Percentiles rank a stretch among this genome's conserved stretches.
Evolutionary conservation across 1,139 yeast genomes (phyloP).

Genomic region (Pichia norvegensis): DNA sequence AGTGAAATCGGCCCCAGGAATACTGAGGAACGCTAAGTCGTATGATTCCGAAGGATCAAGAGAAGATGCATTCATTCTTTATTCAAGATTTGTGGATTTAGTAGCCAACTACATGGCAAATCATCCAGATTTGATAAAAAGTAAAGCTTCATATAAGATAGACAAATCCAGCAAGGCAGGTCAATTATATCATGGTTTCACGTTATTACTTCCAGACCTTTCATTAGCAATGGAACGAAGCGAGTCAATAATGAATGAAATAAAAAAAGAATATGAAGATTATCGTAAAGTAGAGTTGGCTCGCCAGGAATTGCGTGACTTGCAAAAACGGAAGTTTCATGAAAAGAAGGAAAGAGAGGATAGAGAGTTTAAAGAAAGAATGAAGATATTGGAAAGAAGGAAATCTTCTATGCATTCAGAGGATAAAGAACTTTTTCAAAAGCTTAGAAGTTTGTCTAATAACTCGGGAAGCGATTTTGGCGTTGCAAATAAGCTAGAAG

Average conservation of each 20-base stretch:
- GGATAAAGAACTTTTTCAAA: slow-evolving; percentile 16
- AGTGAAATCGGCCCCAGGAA: slow-evolving; percentile 36
- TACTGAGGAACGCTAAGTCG: slow-evolving; percentile 38
- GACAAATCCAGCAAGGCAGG: slow-evolving; percentile 21
- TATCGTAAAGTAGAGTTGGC: slow-evolving; percentile 22
- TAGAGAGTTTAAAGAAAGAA: slow-evolving; percentile 6
- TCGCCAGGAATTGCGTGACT: slow-evolving; percentile 19
- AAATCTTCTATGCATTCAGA: slow-evolving; percentile 14
- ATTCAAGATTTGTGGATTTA: slow-evolving; percentile 42
- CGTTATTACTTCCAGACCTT: slow-evolving; percentile 20
- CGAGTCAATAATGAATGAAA: slow-evolving; percentile 31
- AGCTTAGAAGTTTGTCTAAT: slow-evolving; percentile 21
- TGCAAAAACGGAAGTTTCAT: slow-evolving; percentile 16
- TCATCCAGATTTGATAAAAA: slow-evolving; percentile 35
- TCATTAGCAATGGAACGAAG: slow-evolving; percentile 32
- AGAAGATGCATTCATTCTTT: slow-evolving; percentile 43
- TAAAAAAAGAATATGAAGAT: slow-evolving; percentile 29
- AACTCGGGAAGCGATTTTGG: slow-evolving; percentile 7
- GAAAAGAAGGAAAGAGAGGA: slow-evolving; percentile 9
- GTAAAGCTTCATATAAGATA: slow-evolving; percentile 18
- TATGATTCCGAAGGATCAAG: slow-evolving; percentile 34
- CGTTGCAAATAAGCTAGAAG: not conserved
- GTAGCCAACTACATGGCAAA: slow-evolving; percentile 37
- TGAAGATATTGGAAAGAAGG: slow-evolving; percentile 9
- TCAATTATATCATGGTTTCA: slow-evolving; percentile 19